A percentile compares a stretch with the other conserved stretches of the same genome.
phyloP scores from a whole-genome alignment of 2,329 filamentous ascomycete species.

The Chalara sp. region DNA sequence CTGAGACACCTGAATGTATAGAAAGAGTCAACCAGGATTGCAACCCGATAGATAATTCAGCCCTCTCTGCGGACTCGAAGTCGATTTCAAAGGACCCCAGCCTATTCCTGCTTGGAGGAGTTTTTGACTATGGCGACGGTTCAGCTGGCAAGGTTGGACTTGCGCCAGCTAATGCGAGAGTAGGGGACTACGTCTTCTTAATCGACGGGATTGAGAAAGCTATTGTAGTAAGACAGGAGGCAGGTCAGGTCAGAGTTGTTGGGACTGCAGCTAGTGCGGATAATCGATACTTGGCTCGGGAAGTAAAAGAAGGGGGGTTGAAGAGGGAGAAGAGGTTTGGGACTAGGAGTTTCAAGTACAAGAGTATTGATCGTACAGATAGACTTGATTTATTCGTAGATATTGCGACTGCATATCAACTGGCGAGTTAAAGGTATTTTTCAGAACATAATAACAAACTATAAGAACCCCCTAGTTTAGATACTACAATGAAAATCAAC shows the following conservation, averaged over 20 bases:
- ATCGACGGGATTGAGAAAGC: constrained; percentile 1
- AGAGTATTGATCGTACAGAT: background rate
- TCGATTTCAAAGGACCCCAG: background rate
- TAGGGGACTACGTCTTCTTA: constrained; percentile 2
- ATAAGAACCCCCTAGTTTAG: no score
- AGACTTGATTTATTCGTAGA: background rate
- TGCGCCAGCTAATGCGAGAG: background rate
- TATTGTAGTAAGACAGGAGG: background rate
- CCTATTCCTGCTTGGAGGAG: background rate
- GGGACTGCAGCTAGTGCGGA: constrained; percentile 1
- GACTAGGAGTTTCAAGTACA: background rate
- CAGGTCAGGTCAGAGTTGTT: background rate
- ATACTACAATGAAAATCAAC: no score
- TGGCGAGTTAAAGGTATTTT: background rate
- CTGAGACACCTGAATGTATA: background rate
- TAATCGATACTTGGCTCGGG: background rate
- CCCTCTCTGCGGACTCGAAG: background rate
- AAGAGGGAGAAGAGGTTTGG: background rate
- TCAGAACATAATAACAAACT: no score
- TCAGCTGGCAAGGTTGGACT: constrained; percentile 2
- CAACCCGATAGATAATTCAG: background rate
- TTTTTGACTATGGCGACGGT: background rate
- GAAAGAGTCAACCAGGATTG: background rate
- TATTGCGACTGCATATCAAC: background rate
- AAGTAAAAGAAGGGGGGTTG: background rate